These are phyloP conservation scores for Botrytis byssoidea DNA, from an alignment of 2,329 filamentous ascomycete species.

Conservation along the genomic window DNA sequence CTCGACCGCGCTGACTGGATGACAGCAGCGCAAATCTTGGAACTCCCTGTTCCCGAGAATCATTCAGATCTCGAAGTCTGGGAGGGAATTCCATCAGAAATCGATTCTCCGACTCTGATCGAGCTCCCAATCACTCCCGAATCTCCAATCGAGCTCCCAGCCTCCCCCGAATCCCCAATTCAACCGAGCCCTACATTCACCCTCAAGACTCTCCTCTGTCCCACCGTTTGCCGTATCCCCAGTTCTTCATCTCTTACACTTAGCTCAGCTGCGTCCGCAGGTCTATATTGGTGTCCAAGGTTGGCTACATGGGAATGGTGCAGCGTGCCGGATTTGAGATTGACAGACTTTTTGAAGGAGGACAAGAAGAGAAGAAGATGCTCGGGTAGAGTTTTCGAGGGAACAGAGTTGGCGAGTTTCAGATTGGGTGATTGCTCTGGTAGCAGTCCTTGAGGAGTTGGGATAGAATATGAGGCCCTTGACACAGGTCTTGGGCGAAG, in stretches of 20 bases:
- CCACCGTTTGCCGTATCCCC: neutral
- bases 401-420: neutral
- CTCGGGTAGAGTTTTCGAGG: neutral
- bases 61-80: neutral
- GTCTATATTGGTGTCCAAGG: neutral
- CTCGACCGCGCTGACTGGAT: neutral
- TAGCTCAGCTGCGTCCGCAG: neutral
- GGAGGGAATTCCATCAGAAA: too few species aligned
- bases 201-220: neutral
- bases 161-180: neutral
- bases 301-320: constrained; percentile 11
- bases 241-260: neutral
- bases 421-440: neutral
- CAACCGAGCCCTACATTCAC: neutral
- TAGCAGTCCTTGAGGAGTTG: neutral
- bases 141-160: neutral
- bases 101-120: neutral
- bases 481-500: neutral
- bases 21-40: neutral
- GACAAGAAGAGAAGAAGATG: neutral
- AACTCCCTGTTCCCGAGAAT: neutral
- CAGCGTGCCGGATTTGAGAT: constrained; percentile 7
- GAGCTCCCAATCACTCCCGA: neutral
- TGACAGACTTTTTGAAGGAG: neutral
- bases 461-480: neutral